These are phyloP conservation scores for Monilinia aucupariae DNA, from an alignment of 2,329 filamentous ascomycete genomes.

Conservation along the genomic window DNA sequence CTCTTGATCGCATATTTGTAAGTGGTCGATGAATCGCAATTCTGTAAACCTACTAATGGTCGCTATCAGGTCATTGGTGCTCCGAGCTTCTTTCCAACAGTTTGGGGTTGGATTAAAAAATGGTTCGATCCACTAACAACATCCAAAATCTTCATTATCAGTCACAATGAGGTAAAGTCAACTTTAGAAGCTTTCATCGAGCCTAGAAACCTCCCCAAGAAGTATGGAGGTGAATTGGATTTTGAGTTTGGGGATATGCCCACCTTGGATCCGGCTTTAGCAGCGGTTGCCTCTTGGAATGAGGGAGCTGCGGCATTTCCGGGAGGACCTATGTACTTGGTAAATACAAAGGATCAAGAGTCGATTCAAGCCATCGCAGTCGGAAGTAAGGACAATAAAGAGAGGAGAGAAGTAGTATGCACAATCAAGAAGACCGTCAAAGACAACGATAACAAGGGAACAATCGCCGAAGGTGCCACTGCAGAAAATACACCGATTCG, in stretches of 20 bases:
- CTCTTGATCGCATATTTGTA: constrained; percentile 71
- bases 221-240: constrained; percentile 82
- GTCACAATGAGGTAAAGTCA: constrained; percentile 63
- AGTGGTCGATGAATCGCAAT: constrained; percentile 8
- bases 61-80: constrained; percentile 69
- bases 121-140: constrained; percentile 94
- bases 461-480: background rate
- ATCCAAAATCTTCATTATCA: constrained; percentile 92
- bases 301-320: constrained; percentile 48
- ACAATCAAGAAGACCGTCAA: constrained; percentile 20
- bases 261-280: constrained; percentile 60
- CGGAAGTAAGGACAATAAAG: constrained; percentile 44
- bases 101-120: constrained; percentile 91
- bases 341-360: constrained; percentile 37
- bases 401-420: constrained; percentile 40
- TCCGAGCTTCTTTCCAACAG: constrained; percentile 83
- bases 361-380: constrained; percentile 49
- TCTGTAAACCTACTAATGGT: constrained; percentile 10
- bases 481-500: background rate
- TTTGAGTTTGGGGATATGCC: constrained; percentile 74
- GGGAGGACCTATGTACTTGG: constrained; percentile 53
- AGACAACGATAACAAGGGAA: background rate
- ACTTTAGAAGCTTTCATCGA: constrained; percentile 81
- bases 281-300: constrained; percentile 48
- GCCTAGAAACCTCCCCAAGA: constrained; percentile 73